These are phyloP conservation scores for Suhomyces kunorum DNA, from an alignment of 1,139 yeast genomes.

Conservation along the genomic window DNA sequence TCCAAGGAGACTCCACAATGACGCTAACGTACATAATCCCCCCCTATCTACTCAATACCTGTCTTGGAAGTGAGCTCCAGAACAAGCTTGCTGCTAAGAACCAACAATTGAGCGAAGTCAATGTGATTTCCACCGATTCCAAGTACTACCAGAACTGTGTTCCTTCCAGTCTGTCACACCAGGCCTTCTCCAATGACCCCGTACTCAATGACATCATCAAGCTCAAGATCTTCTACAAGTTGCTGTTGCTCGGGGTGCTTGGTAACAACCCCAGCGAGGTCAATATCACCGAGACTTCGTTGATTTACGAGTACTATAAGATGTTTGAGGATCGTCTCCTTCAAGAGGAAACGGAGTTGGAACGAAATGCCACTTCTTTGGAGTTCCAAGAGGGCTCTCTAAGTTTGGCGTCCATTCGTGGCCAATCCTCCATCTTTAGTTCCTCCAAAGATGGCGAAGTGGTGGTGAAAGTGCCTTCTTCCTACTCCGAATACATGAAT, in stretches of 20 bases:
- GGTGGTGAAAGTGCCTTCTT: slow-evolving; percentile 20
- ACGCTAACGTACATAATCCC: slow-evolving; percentile 37
- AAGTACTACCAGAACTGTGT: slow-evolving; percentile 24
- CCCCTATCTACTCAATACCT: slow-evolving; percentile 45
- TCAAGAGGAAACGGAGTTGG: slow-evolving; percentile 12
- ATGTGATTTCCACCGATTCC: slow-evolving; percentile 31
- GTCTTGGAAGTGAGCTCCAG: slow-evolving; percentile 38
- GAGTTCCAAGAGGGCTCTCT: slow-evolving; percentile 4
- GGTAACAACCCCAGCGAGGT: slow-evolving; percentile 38
- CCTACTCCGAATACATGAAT: slow-evolving; percentile 27
- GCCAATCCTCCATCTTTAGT: slow-evolving; percentile 17
- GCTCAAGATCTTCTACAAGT: slow-evolving; percentile 39
- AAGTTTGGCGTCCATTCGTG: slow-evolving; percentile 1
- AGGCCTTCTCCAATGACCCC: slow-evolving; percentile 34
- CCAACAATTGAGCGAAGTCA: slow-evolving; percentile 29
- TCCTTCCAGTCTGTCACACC: slow-evolving; percentile 15
- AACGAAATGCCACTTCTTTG: neutral
- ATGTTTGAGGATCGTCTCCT: slow-evolving; percentile 35
- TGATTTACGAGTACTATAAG: slow-evolving; percentile 35
- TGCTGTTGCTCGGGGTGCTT: slow-evolving; percentile 40
- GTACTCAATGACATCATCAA: slow-evolving; percentile 35
- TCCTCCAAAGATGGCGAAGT: slow-evolving; percentile 28
- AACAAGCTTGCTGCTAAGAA: slow-evolving; percentile 26
- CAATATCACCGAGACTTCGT: slow-evolving; percentile 25
- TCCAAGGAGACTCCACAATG: slow-evolving; percentile 6